Base-by-base conservation (phyloP, 2,329 filamentous ascomycete genomes). In the Colletotrichum musicola region DNA sequence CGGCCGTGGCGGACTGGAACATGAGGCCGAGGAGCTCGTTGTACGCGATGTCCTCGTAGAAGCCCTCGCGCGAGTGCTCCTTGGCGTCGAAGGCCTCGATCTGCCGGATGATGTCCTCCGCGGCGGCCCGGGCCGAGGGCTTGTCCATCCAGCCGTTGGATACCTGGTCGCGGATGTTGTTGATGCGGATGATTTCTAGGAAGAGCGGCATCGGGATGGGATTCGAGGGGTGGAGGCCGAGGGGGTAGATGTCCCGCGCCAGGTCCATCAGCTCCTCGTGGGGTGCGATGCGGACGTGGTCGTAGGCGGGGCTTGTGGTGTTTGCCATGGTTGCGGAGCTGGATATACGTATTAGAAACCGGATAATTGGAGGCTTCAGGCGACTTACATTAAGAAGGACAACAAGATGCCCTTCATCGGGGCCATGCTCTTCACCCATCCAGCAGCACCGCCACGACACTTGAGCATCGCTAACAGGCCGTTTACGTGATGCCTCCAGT, bases 281-380 rank as follows among this genome's bases (percentile, higher is more conserved):
- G 6, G 61, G 60, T 5, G 57, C 63, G 0, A 75, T 70, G 44
- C 74, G 74, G 7, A 72, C 38, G 16, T 81, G 71, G 50, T 79
- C 71, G 20, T 74, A 72, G 25, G 79, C 74, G 4, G 80, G 79
- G 1, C 75, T 78, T 2, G 79, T 78, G 2, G 80, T 81, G 58
- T 82, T 78, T 2, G 74, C 77, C 5, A 80, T 74, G 3, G 80
- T 74, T 0, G 75, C 71, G 35, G 75, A 61, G 61, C 79, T 35
- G 30, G 7, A 9, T 81, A 20, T 30, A 18, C 13, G 58, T 13
- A 44, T 74, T 54, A 74, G 71, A n/a, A 55, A n/a, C 12, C 1
- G 9, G 16, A 6, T 38, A 16, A 4, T 10, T 49, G 18, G 25
- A 13, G 7, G 50, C 18, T 16, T 27, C 40, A 42, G 40, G 4